phyloP scores from a whole-genome alignment of 192 early-diverging fungal species.

The Podila verticillata region DNA sequence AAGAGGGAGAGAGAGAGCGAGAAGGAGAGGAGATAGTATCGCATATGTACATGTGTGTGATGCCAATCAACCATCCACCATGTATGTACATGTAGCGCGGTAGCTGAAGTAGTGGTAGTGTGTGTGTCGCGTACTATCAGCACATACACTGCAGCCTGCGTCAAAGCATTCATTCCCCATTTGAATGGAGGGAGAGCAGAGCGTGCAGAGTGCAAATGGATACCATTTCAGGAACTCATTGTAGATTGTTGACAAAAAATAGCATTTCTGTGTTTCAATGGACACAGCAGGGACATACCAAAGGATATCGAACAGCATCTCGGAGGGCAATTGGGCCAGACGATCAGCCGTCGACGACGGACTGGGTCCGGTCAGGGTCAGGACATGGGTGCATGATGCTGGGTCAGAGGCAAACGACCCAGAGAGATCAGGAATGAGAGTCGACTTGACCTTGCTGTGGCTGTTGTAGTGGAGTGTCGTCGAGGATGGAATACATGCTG shows the following conservation, averaged over 20 bases:
- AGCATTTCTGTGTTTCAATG: neutral
- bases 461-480: neutral
- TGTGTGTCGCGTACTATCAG: neutral
- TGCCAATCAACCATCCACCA: no score
- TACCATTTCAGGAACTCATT: conserved; percentile 2
- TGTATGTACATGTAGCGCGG: no score
- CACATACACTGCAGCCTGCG: neutral
- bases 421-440: neutral
- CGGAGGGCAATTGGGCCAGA: conserved; percentile 27
- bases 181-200: neutral
- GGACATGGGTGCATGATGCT: no score
- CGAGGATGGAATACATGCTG: neutral
- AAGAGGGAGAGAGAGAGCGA: no score
- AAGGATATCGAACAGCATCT: conserved; percentile 30
- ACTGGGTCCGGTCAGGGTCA: neutral
- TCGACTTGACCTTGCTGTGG: neutral
- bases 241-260: neutral
- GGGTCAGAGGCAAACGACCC: no score
- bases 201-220: neutral
- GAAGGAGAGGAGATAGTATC: no score
- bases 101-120: neutral
- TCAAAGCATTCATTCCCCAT: neutral
- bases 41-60: no score
- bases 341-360: neutral
- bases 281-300: conserved; percentile 22